phyloP scores from a whole-genome alignment of 208 protist genomes.

The Angomonas ambiguus region DNA sequence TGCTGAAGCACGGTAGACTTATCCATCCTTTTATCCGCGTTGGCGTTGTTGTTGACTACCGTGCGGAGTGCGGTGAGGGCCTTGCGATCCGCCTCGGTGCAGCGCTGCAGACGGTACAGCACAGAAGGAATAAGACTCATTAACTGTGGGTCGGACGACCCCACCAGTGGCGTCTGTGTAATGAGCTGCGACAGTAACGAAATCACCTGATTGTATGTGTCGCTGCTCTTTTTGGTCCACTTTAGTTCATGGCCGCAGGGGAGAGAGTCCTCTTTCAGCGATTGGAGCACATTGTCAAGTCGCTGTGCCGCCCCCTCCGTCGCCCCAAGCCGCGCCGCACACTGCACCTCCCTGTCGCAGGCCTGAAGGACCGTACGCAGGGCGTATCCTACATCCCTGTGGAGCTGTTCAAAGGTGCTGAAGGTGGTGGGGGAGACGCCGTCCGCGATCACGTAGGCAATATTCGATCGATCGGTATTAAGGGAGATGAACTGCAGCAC shows the following conservation, averaged over 20 bases:
- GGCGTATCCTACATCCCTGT: conserved; percentile 23
- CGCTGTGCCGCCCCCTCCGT: conserved; percentile 34
- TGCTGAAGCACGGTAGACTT: neutral
- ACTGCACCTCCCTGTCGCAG: conserved; percentile 34
- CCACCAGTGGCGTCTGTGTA: neutral
- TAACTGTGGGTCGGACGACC: conserved; percentile 13
- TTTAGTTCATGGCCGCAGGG: conserved; percentile 34
- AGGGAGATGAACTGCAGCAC: conserved; percentile 29
- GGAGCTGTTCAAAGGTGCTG: neutral
- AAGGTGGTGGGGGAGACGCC: neutral
- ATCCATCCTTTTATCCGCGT: neutral
- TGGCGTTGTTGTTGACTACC: conserved; percentile 12
- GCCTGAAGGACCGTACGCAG: conserved; percentile 37
- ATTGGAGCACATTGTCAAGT: conserved; percentile 23
- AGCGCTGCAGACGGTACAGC: conserved; percentile 66
- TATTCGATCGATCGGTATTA: conserved; percentile 8
- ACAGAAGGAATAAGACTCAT: conserved; percentile 44
- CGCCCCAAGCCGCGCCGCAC: conserved; percentile 37
- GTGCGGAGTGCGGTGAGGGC: conserved; percentile 35
- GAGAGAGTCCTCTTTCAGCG: conserved; percentile 27
- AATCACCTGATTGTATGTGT: conserved; percentile 23
- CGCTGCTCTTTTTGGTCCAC: conserved; percentile 23
- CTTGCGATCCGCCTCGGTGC: conserved; percentile 25
- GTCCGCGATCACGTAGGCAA: conserved; percentile 12
- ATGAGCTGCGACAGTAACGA: conserved; percentile 28